Conservation (phyloP, 1,284 basidiomycete genomes). For the Mycena sp. region DNA sequence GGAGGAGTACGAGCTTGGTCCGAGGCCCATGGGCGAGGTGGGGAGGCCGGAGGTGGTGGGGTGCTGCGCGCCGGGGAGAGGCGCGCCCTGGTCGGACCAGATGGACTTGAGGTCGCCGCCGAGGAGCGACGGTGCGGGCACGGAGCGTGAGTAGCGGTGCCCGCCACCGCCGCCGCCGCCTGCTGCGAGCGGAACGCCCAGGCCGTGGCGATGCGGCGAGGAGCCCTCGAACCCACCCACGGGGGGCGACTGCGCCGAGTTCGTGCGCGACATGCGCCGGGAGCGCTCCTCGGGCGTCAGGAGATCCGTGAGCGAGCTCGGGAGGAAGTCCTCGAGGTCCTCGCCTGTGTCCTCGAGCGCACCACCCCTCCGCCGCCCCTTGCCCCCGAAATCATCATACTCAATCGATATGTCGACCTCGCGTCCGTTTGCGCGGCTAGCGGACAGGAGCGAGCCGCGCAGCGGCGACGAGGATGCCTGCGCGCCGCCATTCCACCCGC, state of each 20-base stretch:
- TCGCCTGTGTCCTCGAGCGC: slow-evolving; percentile 69
- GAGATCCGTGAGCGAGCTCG: slow-evolving; percentile 86
- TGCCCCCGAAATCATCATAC: slow-evolving; percentile 31
- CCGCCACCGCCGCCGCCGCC: slow-evolving; percentile 40
- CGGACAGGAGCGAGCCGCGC: slow-evolving; percentile 18
- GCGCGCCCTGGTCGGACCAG: slow-evolving; percentile 56
- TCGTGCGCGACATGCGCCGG: slow-evolving; percentile 79
- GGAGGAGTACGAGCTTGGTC: slow-evolving; percentile 37
- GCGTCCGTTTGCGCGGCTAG: slow-evolving; percentile 11
- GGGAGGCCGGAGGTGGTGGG: slow-evolving; percentile 2
- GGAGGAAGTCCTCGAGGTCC: slow-evolving; percentile 88
- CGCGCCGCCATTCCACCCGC: slow-evolving; percentile 42
- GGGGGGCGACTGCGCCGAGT: slow-evolving; percentile 53
- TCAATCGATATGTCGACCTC: slow-evolving; percentile 20
- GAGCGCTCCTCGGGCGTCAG: slow-evolving; percentile 85
- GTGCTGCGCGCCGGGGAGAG: slow-evolving; percentile 33
- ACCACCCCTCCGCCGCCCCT: slow-evolving; percentile 39
- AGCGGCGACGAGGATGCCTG: slow-evolving; percentile 34
- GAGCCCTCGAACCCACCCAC: slow-evolving; percentile 20
- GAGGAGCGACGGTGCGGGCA: slow-evolving; percentile 76
- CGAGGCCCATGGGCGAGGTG: slow-evolving; percentile 26
- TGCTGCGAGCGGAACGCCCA: slow-evolving; percentile 32
- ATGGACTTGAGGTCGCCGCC: slow-evolving; percentile 75
- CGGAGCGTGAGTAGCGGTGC: slow-evolving; percentile 80
- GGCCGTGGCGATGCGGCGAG: slow-evolving; percentile 19